Base-by-base conservation (phyloP, 495 filamentous ascomycete species). In the Staphylotrichum longicolle region DNA sequence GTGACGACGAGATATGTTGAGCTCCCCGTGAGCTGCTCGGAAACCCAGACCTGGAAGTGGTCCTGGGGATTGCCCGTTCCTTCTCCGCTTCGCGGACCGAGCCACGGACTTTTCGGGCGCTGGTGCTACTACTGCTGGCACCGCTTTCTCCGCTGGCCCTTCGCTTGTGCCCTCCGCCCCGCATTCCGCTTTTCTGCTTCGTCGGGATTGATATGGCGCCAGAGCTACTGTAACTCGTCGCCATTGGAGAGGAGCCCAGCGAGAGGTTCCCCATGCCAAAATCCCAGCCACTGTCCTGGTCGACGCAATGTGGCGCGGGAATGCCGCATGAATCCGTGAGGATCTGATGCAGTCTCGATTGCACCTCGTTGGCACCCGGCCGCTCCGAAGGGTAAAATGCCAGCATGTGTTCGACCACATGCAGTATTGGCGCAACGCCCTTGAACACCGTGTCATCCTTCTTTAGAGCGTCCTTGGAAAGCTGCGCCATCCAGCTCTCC, bases 401-500 rank as follows among this genome's bases (percentile, higher is more conserved):
- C 9, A 83, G 63, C 80, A 84, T 84, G 7, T 69, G 68, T 37
- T 71, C 68, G 7, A 80, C 71, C 7, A 83, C 66, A 37, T 74
- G 68, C 8, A 84, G 64, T 67, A 82, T 77, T n/a, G 76, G 76
- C 3, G 60, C 66, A 12, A 83, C 62, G 27, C 79, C 80, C n/a
- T 70, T 68, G 58, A 81, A 82, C 9, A 78, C 56, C 8, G 64
- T 66, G 46, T 90, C 86, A 49, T 87, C 70, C 69, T 85, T 88
- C 70, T 89, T 88, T 45, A 80, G 71, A 30, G 87, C 84, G 33
- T 91, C 87, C 52, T 85, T 84, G 47, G 85, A 83, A 0, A 96
- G 74, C 9, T 79, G 72, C 0, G 80, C 79, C 71, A 93, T 89
- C 93, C 93, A 96, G 14, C 79, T 83, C 49, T 86, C 84, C 1